These are phyloP conservation scores for Populus hybrid DNA, from an alignment of 441 rosid genomes.

Conservation along the genomic window DNA sequence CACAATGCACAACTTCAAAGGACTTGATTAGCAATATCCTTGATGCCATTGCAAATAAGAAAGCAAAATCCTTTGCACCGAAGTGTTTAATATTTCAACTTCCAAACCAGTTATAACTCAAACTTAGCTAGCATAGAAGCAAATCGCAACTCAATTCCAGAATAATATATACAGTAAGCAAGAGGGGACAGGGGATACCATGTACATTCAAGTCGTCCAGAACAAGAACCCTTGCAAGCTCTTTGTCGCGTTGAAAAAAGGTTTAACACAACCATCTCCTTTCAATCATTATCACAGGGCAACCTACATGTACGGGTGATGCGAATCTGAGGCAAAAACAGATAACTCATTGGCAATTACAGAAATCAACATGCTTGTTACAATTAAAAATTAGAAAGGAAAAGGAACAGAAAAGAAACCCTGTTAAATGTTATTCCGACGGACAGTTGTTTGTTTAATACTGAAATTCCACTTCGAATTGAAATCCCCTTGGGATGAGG, in stretches of 20 bases:
- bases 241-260: neutral
- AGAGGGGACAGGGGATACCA: neutral
- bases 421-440: neutral
- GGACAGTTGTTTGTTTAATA: neutral
- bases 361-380: neutral
- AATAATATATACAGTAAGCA: neutral
- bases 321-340: slow-evolving; percentile 53
- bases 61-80: neutral
- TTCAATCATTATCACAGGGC: slow-evolving; percentile 30
- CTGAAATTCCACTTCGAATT: too few species aligned
- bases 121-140: neutral
- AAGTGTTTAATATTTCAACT: neutral
- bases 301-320: slow-evolving; percentile 59
- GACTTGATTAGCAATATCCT: neutral
- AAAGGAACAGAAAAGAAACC: neutral
- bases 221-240: neutral
- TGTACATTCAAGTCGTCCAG: neutral
- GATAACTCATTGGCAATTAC: neutral
- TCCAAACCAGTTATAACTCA: neutral
- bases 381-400: too few species aligned
- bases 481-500: neutral
- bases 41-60: neutral
- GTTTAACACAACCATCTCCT: neutral
- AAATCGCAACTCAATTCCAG: neutral
- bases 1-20: neutral